Base-by-base conservation (phyloP, 2,329 filamentous ascomycete genomes). In the Cladophialophora immunda region DNA sequence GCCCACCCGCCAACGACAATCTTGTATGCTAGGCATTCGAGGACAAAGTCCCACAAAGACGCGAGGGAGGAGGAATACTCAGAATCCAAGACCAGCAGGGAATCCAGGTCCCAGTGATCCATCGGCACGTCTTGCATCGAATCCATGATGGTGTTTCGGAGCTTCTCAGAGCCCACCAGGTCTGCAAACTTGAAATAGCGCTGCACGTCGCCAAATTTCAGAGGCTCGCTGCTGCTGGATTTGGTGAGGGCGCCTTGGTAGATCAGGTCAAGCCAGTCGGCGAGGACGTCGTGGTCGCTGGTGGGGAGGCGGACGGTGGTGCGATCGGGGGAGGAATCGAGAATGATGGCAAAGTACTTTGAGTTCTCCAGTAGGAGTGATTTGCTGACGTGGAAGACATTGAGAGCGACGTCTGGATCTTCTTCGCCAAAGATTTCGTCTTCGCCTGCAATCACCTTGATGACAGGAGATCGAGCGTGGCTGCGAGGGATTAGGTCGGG, bases 331-430 rank as follows among this genome's bases (percentile, higher is more conserved):
- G 65, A 25, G 22, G 38, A 52, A 45, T 67, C 62, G 34, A 64
- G 53, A 17, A 67, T 45, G 38, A 54, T 65, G 57, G 53, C 58
- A 36, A 65, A 68, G 62, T 58, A 62, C 8, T 25, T 47, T 1
- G 66, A 65, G 22, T 65, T 61, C 34, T 65, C 56, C n/a, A 58
- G 15, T 6, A 68, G 47, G 19, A 68, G 60, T 7, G 57, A 58
- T 19, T 41, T 58, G 66, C 58, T 58, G 32, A 68, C 54, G 19
- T 68, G 62, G 62, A 68, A 68, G 41, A 68, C 66, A 32, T 65
- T 68, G 30, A 52, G 19, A n/a, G 54, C 58, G 6, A 45, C 22
- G 17, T 52, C 54, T 25, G 38, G 11, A 6, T 52, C 53, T 17
- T 56, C 53, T 29, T 57, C 47, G 41, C 32, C 53, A 32, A 57